Conservation (phyloP, 2,329 filamentous ascomycete genomes). For the Botrytis tulipae region DNA sequence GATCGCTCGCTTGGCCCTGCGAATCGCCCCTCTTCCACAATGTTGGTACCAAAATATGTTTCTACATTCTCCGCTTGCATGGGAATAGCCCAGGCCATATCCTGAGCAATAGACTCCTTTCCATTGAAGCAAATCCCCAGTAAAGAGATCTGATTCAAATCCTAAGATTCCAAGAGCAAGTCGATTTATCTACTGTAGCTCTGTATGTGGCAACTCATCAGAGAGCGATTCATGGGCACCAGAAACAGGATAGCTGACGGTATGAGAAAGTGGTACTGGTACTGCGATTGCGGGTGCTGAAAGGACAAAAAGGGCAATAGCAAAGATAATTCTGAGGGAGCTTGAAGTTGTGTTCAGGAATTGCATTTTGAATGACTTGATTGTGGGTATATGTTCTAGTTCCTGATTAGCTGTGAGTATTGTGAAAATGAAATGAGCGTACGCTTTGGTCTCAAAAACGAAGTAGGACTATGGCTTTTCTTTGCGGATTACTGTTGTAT, state of each 20-base stretch:
- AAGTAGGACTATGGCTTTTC: background rate
- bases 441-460: background rate
- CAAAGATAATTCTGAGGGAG: background rate
- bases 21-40: background rate
- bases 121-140: background rate
- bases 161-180: background rate
- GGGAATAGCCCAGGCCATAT: background rate
- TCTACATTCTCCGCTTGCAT: background rate
- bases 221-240: background rate
- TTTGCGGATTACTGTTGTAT: background rate
- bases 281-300: background rate
- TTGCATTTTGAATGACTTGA: background rate
- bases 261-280: background rate
- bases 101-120: too few species aligned
- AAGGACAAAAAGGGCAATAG: background rate
- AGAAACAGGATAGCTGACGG: background rate
- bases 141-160: background rate
- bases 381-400: background rate
- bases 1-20: background rate
- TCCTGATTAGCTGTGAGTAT: background rate
- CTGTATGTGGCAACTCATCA: background rate
- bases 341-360: background rate
- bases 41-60: background rate
- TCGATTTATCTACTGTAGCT: background rate
- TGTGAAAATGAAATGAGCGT: background rate